Conservation (phyloP, 2,329 filamentous ascomycete species). For the Cladophialophora carrionii region DNA sequence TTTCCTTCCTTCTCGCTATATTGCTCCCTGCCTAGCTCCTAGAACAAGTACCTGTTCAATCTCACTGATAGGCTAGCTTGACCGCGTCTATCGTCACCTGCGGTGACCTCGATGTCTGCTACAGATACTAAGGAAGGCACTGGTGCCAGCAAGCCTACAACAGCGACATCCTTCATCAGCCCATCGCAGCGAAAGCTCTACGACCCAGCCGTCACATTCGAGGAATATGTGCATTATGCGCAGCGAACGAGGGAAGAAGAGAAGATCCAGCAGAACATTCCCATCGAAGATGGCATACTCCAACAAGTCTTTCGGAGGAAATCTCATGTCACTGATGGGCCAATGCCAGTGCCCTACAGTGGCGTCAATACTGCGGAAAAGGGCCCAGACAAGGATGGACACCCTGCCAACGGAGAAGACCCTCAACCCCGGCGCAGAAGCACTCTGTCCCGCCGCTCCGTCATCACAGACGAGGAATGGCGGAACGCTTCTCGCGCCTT, state of each 20-base stretch:
- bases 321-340: neutral
- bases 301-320: constrained; percentile 24
- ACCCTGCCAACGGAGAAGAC: neutral
- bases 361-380: constrained; percentile 9
- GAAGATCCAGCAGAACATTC: constrained; percentile 27
- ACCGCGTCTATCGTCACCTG: neutral
- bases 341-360: constrained; percentile 6
- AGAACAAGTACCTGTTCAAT: neutral
- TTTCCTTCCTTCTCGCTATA: neutral
- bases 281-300: constrained; percentile 12
- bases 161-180: constrained; percentile 15
- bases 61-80: neutral
- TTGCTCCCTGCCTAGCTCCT: neutral
- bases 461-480: constrained; percentile 47
- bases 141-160: constrained; percentile 9
- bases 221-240: constrained; percentile 50
- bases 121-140: constrained; percentile 14
- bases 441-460: constrained; percentile 14
- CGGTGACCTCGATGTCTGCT: constrained; percentile 13
- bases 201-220: constrained; percentile 42
- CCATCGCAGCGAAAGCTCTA: constrained; percentile 36
- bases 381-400: neutral
- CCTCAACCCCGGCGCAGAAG: constrained; percentile 14
- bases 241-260: constrained; percentile 45
- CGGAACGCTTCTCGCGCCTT: constrained; percentile 52